A percentile compares a stretch with the other conserved stretches of the same genome.
phyloP scores from a whole-genome alignment of 1,139 yeast genomes.

The Saccharomycopsis phalli region DNA sequence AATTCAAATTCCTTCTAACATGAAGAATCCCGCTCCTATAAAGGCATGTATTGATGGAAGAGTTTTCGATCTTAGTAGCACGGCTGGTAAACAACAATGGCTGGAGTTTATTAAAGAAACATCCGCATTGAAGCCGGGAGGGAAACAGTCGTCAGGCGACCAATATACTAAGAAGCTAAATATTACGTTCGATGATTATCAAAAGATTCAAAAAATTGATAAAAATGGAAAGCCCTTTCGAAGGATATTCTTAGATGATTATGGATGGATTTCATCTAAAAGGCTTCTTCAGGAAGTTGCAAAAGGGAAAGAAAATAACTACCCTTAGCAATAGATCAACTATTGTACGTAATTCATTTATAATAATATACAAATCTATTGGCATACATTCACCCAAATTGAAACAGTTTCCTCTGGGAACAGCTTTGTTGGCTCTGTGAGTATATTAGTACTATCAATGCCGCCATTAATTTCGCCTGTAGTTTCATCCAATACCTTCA shows the following conservation, averaged over 20 bases:
- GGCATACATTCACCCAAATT: constrained; percentile 20
- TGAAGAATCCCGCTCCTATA: constrained; percentile 3
- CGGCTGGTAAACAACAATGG: constrained; percentile 28
- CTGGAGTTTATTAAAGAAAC: constrained; percentile 23
- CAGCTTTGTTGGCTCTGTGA: constrained; percentile 4
- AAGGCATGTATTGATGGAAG: constrained; percentile 21
- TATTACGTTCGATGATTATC: constrained; percentile 24
- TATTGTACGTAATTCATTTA: too few species aligned
- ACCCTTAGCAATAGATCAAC: too few species aligned
- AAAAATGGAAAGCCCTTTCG: constrained; percentile 33
- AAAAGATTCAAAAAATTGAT: constrained; percentile 25
- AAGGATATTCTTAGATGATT: constrained; percentile 41
- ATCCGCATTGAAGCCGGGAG: not conserved
- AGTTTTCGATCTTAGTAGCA: constrained; percentile 28
- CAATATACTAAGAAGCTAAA: constrained; percentile 2
- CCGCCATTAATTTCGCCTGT: constrained; percentile 12
- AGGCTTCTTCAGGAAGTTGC: constrained; percentile 30
- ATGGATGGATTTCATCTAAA: constrained; percentile 44
- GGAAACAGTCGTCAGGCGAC: too few species aligned
- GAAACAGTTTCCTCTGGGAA: constrained; percentile 16
- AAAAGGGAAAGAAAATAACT: too few species aligned
- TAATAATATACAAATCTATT: too few species aligned
- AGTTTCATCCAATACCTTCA: constrained; percentile 31
- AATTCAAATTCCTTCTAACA: too few species aligned
- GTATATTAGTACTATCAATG: constrained; percentile 12